Evolutionary conservation across 495 filamentous ascomycete genomes (phyloP), one percentile per base, ranked within the genome.

Genomic region (Xylaria intraflava): DNA sequence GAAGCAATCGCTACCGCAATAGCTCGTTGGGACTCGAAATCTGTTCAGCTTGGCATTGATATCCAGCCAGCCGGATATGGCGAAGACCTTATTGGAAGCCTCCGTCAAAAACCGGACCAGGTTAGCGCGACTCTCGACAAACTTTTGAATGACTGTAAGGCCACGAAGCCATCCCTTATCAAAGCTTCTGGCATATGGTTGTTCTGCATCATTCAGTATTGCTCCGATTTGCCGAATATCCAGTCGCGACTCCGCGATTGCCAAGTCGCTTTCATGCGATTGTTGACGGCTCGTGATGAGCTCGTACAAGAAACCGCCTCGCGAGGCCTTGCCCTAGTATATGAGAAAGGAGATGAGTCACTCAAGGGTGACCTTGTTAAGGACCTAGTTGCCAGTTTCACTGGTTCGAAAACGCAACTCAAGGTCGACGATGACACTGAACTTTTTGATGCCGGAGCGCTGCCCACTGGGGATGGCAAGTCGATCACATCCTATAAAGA

Each of bases 241-340:
- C 86, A 93, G 64, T 69, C 72, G 3, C 79, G 83, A 10, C 69
- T 98, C 50, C 77, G 85, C 52, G 78, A 87, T 56, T 93, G 86
- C 65, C 93, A 98, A 68, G 80, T 73, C 46, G 89, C 87, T 3
- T 98, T 98, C 68, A 87, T 90, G 71, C 75, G 83, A 14, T 82
- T 95, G n/a, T 78, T 98, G 29, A 81, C 83, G 11, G 90, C 94
- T 62, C 78, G 91, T 17, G 93, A 98, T 55, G 88, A 95, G 63
- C 78, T 96, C 40, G 89, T 96, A 6, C 93, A 96, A 66, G 93
- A 98, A 66, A 90, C 91, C 2, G 93, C 94, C 2, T 92, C 90
- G 12, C 79, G 93, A 56, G 93, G 93, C 12, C 78, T 98, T 24
- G 83, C 87, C 12, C 74, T 96, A 43, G 88, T 96, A 4, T 96